Percentiles rank a stretch among this genome's conserved stretches.
phyloP scores from a whole-genome alignment of 2,329 filamentous ascomycete genomes.

The Hysterium pulicare region DNA sequence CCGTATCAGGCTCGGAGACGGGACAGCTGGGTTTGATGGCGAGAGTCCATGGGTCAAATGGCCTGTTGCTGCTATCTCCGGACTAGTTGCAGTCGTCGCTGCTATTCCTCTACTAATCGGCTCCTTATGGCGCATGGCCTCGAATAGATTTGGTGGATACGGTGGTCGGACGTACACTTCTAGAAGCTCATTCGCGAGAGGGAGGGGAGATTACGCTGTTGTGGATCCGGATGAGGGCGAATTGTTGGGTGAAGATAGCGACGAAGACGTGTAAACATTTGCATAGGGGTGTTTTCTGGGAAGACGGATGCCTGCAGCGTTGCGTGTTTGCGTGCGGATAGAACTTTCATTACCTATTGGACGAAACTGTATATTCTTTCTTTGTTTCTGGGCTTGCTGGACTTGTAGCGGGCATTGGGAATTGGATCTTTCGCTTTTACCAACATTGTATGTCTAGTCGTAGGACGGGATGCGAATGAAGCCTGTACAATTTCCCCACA shows the following conservation, averaged over 20 bases:
- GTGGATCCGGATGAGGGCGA: conserved; percentile 95
- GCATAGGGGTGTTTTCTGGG: not conserved
- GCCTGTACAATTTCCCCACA: no score
- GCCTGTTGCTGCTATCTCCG: conserved; percentile 54
- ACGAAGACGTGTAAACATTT: conserved; percentile 72
- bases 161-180: conserved; percentile 76
- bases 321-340: no score
- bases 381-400: not conserved
- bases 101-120: conserved; percentile 65
- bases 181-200: conserved; percentile 81
- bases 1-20: conserved; percentile 79
- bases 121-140: conserved; percentile 67
- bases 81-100: conserved; percentile 53
- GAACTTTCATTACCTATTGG: no score
- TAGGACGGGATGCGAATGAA: no score
- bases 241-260: conserved; percentile 86
- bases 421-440: not conserved
- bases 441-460: not conserved
- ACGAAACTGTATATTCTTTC: conserved; percentile 4
- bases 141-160: conserved; percentile 49
- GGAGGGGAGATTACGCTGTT: conserved; percentile 79
- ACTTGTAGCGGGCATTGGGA: not conserved
- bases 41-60: conserved; percentile 78
- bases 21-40: conserved; percentile 52
- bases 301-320: not conserved